Conservation (phyloP, 345 rosid species). For the Syzygium aqueum region DNA sequence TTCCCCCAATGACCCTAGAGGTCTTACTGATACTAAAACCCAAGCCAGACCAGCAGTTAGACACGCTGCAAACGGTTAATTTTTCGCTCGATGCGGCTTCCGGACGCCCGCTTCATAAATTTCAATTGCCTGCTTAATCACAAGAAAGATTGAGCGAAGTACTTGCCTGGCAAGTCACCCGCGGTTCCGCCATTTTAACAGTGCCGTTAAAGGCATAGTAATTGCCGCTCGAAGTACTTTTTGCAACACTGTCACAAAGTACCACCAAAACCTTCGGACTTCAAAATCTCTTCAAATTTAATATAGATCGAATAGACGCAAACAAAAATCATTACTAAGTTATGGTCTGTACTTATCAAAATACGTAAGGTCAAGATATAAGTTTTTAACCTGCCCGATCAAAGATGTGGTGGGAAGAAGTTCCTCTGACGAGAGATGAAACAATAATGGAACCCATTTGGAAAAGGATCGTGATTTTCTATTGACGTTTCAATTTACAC, state of each 20-base stretch:
- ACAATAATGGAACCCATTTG: neutral
- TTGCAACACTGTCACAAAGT: neutral
- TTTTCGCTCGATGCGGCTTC: neutral
- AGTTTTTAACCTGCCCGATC: neutral
- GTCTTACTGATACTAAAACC: neutral
- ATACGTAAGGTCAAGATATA: neutral
- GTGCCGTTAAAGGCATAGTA: neutral
- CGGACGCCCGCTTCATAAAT: fast-evolving
- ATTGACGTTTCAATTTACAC: neutral
- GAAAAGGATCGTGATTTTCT: neutral
- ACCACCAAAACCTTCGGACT: neutral
- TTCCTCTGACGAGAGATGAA: neutral
- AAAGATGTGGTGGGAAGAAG: neutral
- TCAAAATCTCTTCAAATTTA: neutral
- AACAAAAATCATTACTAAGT: too few species aligned
- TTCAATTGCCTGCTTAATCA: neutral
- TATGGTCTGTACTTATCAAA: neutral
- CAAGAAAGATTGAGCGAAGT: neutral
- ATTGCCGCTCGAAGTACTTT: neutral
- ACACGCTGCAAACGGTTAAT: neutral
- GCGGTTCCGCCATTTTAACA: neutral
- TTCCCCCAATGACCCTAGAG: neutral
- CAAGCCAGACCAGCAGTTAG: neutral
- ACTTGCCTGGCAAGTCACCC: neutral
- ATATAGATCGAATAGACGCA: neutral